Percentiles rank a stretch among this genome's conserved stretches.
phyloP scores from a whole-genome alignment of 1,139 yeast species.

The Kazachstania sp. region DNA sequence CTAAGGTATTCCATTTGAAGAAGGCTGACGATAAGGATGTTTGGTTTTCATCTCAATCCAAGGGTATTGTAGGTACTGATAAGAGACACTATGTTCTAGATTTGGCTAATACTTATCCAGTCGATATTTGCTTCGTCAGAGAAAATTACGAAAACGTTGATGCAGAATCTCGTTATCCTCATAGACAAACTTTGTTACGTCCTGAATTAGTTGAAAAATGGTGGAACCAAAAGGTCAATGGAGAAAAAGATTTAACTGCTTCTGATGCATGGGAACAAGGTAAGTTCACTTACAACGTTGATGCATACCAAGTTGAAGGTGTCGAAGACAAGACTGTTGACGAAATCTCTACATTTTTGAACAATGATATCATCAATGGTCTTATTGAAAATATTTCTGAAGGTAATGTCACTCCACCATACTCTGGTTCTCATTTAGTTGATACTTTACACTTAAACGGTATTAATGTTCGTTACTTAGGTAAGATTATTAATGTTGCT shows the following conservation, averaged over 20 bases:
- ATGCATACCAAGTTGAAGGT: conserved; percentile 49
- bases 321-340: conserved; percentile 59
- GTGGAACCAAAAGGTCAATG: conserved; percentile 68
- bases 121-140: conserved; percentile 71
- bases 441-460: conserved; percentile 68
- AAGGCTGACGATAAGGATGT: conserved; percentile 39
- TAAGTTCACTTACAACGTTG: conserved; percentile 63
- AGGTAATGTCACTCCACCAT: conserved; percentile 52
- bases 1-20: conserved; percentile 72
- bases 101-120: conserved; percentile 73
- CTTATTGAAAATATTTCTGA: conserved; percentile 44
- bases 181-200: conserved; percentile 67
- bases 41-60: conserved; percentile 66
- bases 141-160: conserved; percentile 37
- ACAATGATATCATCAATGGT: conserved; percentile 51
- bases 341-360: conserved; percentile 58
- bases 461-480: conserved; percentile 83
- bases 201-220: conserved; percentile 86
- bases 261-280: conserved; percentile 51
- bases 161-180: conserved; percentile 58
- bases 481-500: conserved; percentile 36
- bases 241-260: conserved; percentile 31
- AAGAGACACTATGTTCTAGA: conserved; percentile 80
- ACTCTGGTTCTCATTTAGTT: conserved; percentile 73
- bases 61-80: conserved; percentile 82